Conservation (phyloP, 345 rosid species). For the Erysimum cheiranthoides region DNA sequence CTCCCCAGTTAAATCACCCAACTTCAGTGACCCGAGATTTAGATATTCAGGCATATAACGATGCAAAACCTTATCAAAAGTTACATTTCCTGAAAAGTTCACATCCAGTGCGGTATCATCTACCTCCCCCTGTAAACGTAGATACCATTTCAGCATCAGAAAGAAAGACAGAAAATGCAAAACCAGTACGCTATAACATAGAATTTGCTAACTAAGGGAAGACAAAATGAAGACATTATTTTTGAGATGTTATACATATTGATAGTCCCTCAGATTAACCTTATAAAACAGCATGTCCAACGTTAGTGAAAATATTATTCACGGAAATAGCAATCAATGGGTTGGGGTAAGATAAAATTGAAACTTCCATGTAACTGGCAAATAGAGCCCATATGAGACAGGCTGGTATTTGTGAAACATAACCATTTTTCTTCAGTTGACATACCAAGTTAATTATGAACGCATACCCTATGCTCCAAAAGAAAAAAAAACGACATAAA, state of each 20-base stretch:
- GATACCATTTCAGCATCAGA: constrained; percentile 38
- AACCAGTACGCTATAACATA: constrained; percentile 1
- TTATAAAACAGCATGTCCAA: not conserved
- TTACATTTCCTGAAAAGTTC: constrained; percentile 87
- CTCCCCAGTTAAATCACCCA: constrained; percentile 94
- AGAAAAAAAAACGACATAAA: not conserved
- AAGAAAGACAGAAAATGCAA: constrained; percentile 13
- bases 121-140: constrained; percentile 75
- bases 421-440: not conserved
- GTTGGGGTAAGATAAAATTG: not conserved
- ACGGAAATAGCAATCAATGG: constrained; percentile 14
- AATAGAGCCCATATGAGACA: not conserved
- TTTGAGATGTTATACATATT: constrained; percentile 1
- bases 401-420: not conserved
- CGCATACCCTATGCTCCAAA: constrained; percentile 2
- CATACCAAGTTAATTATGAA: not conserved
- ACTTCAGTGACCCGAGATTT: constrained; percentile 65
- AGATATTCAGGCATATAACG: constrained; percentile 79
- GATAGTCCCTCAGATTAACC: not conserved
- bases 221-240: constrained; percentile 7
- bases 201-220: not conserved
- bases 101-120: constrained; percentile 91
- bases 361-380: not conserved
- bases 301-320: not conserved
- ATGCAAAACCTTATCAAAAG: constrained; percentile 75